A percentile compares a stretch with the other conserved stretches of the same genome.
These are phyloP conservation scores for Melocanna baccifera DNA, from an alignment of 176 grass and related monocot species.

Conservation along the genomic window DNA sequence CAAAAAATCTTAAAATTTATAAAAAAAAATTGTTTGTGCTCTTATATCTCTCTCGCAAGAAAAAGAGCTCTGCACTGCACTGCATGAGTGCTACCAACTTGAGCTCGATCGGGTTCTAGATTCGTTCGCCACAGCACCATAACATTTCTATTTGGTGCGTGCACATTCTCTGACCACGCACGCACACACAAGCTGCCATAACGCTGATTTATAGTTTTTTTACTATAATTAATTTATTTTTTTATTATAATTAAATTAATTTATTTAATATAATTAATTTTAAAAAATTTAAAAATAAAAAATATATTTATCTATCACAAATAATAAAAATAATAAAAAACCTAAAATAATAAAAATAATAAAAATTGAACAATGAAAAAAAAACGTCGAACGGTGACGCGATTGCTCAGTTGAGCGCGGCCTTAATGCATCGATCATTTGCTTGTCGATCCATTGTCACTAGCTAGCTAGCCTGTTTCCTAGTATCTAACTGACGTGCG, in stretches of 20 bases:
- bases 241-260: too few species aligned
- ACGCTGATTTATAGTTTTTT: too few species aligned
- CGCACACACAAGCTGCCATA: neutral
- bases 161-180: neutral
- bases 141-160: neutral
- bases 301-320: too few species aligned
- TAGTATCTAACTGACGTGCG: neutral
- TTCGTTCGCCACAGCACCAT: neutral
- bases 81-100: neutral
- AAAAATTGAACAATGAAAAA: too few species aligned
- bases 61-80: neutral
- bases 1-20: neutral
- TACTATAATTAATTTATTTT: too few species aligned
- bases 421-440: neutral
- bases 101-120: neutral
- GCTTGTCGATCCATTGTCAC: neutral
- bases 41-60: neutral
- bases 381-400: too few species aligned
- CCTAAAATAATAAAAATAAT: too few species aligned
- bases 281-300: too few species aligned
- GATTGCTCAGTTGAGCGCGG: neutral
- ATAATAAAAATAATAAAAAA: too few species aligned
- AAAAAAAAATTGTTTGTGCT: neutral
- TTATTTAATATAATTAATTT: too few species aligned
- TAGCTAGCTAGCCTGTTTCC: neutral